Percentiles rank a stretch among this genome's conserved stretches.
Conservation (phyloP, 495 filamentous ascomycete genomes). For the Xylaria flabelliformis region DNA sequence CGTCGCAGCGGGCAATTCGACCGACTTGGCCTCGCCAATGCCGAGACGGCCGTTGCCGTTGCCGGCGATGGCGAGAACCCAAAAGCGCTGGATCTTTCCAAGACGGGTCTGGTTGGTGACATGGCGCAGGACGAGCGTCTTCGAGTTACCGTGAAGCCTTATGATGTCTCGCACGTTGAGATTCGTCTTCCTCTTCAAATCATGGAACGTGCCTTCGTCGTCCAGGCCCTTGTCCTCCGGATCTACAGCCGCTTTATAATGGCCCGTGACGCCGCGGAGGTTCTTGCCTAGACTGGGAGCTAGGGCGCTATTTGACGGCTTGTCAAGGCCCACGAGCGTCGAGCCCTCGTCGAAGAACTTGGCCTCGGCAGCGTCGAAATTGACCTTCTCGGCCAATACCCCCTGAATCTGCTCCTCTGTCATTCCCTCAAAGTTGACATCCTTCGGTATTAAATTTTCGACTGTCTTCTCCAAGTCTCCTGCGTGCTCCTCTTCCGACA, state of each 20-base stretch:
- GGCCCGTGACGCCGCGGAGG: constrained; percentile 51
- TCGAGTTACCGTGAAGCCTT: constrained; percentile 54
- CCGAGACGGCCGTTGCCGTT: constrained; percentile 85
- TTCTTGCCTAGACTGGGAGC: constrained; percentile 51
- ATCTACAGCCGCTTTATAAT: constrained; percentile 56
- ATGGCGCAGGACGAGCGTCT: constrained; percentile 69
- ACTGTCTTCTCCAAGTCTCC: constrained; percentile 61
- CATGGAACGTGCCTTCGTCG: constrained; percentile 49
- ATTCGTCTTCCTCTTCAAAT: constrained; percentile 73
- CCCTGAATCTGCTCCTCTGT: constrained; percentile 33
- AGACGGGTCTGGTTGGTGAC: constrained; percentile 95
- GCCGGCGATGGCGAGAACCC: constrained; percentile 77
- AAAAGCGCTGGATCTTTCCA: constrained; percentile 81
- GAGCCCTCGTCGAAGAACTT: constrained; percentile 52
- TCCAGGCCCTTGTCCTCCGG: constrained; percentile 51
- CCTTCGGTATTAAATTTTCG: constrained; percentile 56
- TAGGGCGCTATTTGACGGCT: constrained; percentile 46
- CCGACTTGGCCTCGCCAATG: constrained; percentile 85
- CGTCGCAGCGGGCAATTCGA: constrained; percentile 68
- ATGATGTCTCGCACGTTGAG: constrained; percentile 63
- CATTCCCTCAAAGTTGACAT: constrained; percentile 48
- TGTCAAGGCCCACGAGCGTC: constrained; percentile 43
- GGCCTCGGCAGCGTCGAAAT: constrained; percentile 37
- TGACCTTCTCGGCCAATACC: constrained; percentile 32
- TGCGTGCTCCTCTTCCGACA: constrained; percentile 62